Evolutionary conservation across 305 asterid species (phyloP).

Genomic region (Fraxinus baroniana): DNA sequence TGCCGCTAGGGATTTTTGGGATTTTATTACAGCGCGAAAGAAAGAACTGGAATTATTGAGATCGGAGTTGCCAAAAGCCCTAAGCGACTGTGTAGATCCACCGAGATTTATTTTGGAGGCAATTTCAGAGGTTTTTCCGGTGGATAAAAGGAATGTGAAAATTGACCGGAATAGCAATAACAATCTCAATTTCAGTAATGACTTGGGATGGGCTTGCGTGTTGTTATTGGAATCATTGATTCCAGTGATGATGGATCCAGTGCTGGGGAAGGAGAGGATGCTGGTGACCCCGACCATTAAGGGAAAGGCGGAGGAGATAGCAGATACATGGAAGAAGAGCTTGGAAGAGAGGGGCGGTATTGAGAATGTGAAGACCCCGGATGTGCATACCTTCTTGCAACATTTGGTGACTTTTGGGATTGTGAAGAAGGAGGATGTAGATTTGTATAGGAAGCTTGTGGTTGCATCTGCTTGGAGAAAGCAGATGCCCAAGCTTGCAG

Average conservation of each 20-base stretch:
- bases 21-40: constrained; percentile 62
- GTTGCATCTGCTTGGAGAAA: constrained; percentile 99
- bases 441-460: constrained; percentile 91
- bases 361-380: constrained; percentile 92
- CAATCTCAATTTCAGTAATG: constrained; percentile 31
- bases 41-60: constrained; percentile 71
- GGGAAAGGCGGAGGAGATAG: constrained; percentile 78
- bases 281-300: constrained; percentile 79
- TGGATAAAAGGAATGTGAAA: constrained; percentile 40
- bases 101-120: constrained; percentile 89
- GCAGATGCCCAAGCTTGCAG: constrained; percentile 97
- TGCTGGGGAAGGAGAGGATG: constrained; percentile 86
- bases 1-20: constrained; percentile 76
- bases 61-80: constrained; percentile 59
- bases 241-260: constrained; percentile 89
- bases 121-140: constrained; percentile 85
- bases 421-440: constrained; percentile 76
- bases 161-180: constrained; percentile 15
- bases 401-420: constrained; percentile 96
- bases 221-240: constrained; percentile 85
- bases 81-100: constrained; percentile 82
- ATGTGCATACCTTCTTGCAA: constrained; percentile 95
- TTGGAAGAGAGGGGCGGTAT: constrained; percentile 97
- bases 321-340: constrained; percentile 91
- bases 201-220: constrained; percentile 99